Evolutionary conservation across 2,329 filamentous ascomycete species (phyloP), one percentile per base, ranked within the genome.

Genomic region (Colletotrichum karsti): DNA sequence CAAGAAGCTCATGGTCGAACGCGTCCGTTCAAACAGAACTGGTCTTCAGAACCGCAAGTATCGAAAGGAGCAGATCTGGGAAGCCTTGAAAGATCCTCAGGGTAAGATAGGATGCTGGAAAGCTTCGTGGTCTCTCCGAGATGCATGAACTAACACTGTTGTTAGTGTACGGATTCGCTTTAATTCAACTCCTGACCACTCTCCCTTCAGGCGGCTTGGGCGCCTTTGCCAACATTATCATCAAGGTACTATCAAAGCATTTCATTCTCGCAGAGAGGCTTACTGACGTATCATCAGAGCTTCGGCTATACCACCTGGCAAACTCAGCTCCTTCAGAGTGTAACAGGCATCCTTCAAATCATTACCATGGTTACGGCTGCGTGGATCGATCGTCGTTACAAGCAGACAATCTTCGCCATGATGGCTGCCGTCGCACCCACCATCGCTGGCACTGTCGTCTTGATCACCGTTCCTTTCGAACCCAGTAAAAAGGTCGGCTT

Each of bases 291-390:
- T 4, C n/a, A 22, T 0, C 15, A 65, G 62, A 83, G 84, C 15
- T 90, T 94, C 63, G 80, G 90, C 0, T 95, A 94, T 73, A 85
- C 81, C 0, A 81, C 82, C 0, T 82, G 93, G 10, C 81, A 94
- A 76, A 93, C 92, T 0, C 92, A 94, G 78, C 82, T 95, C 2
- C 81, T 95, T 22, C 87, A 91, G 35, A 93, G 94, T 90, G 91
- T 93, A 0, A 81, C 93, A 0, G 92, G 92, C 7, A 87, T 87
- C 33, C 92, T 92, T 71, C 93, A 93, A 72, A 92, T 94, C 69
- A 82, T 91, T 57, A 87, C 93, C 3, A 82, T 94, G 4, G 79
- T 94, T 26, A 82, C 82, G 0, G 92, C 91, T 0, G 86, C 88
- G 0, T 94, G 86, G 85, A 75, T 94, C 5, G 90, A 91, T 13